Percentiles rank a stretch among this genome's conserved stretches.
These are phyloP conservation scores for Lagenaria siceraria DNA, from an alignment of 306 rosid species.

Conservation along the genomic window DNA sequence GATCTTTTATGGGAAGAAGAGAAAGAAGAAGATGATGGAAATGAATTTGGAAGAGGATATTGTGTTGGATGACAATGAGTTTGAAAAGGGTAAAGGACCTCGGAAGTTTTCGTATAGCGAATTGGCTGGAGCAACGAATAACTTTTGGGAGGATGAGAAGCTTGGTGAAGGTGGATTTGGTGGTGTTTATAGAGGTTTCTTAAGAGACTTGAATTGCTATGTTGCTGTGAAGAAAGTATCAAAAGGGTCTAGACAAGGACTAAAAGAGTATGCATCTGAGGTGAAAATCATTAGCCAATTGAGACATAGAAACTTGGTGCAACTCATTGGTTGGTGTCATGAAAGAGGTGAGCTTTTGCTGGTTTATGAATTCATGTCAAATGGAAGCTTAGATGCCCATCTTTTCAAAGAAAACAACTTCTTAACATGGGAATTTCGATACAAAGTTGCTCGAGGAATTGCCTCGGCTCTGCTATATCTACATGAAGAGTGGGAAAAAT, in stretches of 20 bases:
- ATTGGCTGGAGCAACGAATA: neutral
- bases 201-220: neutral
- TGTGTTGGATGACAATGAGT: constrained; percentile 1
- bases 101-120: constrained; percentile 7
- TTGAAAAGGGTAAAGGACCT: constrained; percentile 3
- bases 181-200: constrained; percentile 11
- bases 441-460: constrained; percentile 5
- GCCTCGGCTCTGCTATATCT: constrained; percentile 12
- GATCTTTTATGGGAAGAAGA: neutral
- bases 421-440: constrained; percentile 2
- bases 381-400: constrained; percentile 8
- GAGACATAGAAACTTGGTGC: constrained; percentile 17
- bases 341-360: constrained; percentile 2
- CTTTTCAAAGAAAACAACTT: neutral
- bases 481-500: constrained; percentile 17
- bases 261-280: constrained; percentile 14
- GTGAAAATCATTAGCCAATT: constrained; percentile 11
- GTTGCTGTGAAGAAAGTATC: constrained; percentile 14
- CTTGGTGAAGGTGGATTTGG: constrained; percentile 20
- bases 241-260: constrained; percentile 10
- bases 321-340: constrained; percentile 17
- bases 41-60: neutral
- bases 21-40: neutral
- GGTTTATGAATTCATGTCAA: constrained; percentile 12
- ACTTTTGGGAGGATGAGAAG: constrained; percentile 4